Evolutionary conservation across 306 rosid species (phyloP), one percentile per base, ranked within the genome.

Genomic region (Trifolium pratense): DNA sequence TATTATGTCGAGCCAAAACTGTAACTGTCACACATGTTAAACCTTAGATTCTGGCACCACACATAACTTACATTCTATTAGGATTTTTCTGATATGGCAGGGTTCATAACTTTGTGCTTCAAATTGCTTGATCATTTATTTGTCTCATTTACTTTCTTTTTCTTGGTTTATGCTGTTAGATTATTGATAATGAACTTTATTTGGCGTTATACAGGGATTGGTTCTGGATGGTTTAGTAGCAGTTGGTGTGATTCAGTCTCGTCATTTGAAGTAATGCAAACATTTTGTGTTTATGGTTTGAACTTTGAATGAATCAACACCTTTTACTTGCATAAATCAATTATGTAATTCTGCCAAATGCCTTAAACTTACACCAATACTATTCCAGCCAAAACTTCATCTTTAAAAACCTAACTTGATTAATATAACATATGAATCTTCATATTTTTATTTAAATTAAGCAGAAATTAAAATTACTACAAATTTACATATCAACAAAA

Each of bases 191-290:
- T 13, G 52, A 42, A 15, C 55, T 40, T 12, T 72, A 11, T 73
- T 45, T 56, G 71, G 57, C 23, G 58, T 45, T 31, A 48, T 74
- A 69, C 89, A 94, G 96, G 97, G 99, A 79, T 69, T 91, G 66
- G 75, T 94, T 48, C 88, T 94, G 59, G 76, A 86, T 6, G 42
- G 80, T 60, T 81, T 94, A 45, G 97, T 71, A 42, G 78, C 88
- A 36, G 0, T 45, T 26, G 96, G 95, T 5, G 15, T 94, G n/a
- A 75, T 94, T 77, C 52, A 74, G 74, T 75, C 96, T 40, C 84
- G 74, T 66, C 95, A 87, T 80, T 87, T 84, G 72, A 83, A 86
- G 90, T 79, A 40, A 88, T 88, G 86, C 97, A 94, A 83, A 94
- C 70, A 87, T 91, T 51, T 83, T 94, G 95, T 56, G 63, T 61